Conservation (phyloP, 208 protist species). For the Leishmania amazonensis region DNA sequence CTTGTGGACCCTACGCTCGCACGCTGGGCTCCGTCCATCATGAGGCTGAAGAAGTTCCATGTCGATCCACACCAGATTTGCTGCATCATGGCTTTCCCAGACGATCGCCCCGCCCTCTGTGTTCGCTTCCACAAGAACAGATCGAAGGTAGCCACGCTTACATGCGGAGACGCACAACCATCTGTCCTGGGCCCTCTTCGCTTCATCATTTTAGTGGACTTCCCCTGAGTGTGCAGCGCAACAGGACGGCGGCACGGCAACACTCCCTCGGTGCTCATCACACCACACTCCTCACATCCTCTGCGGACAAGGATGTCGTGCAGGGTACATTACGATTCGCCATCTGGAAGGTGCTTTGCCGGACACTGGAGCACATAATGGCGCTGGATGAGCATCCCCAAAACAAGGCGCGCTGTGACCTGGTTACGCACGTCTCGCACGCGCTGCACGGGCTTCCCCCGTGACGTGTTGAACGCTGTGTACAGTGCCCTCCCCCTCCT, state of each 20-base stretch:
- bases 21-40: background rate
- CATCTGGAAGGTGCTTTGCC: background rate
- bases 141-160: background rate
- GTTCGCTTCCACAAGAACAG: background rate
- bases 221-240: background rate
- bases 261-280: background rate
- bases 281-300: background rate
- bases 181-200: background rate
- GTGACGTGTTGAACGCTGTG: background rate
- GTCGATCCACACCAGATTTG: background rate
- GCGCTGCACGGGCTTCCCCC: too few species aligned
- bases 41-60: background rate
- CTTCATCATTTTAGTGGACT: background rate
- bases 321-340: background rate
- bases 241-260: too few species aligned
- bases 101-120: background rate
- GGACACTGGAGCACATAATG: background rate
- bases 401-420: background rate
- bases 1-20: background rate
- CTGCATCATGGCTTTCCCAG: background rate
- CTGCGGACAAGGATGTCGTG: background rate
- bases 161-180: background rate
- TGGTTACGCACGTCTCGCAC: background rate
- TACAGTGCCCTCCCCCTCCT: background rate
- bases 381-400: background rate